Percentiles rank a stretch among this genome's conserved stretches.
Evolutionary conservation across 768 basidiomycete genomes (phyloP).

Genomic region (Dioszegia hungarica): DNA sequence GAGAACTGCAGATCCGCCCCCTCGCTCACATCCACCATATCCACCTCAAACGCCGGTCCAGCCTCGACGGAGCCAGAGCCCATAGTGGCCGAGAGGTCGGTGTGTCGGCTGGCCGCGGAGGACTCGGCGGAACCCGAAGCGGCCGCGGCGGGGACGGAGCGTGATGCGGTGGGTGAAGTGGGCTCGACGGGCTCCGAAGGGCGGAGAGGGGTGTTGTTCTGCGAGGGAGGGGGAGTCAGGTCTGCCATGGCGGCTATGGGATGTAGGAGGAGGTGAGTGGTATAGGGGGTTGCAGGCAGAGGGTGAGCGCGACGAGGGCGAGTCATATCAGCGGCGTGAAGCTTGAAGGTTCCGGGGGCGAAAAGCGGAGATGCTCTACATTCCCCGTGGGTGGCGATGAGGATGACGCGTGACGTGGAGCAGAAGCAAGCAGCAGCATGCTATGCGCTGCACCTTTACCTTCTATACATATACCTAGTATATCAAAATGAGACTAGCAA

Average conservation of each 20-base stretch:
- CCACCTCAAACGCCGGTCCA: background rate
- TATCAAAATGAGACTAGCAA: conserved; percentile 26
- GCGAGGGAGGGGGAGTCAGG: conserved; percentile 28
- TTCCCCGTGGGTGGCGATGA: too few species aligned
- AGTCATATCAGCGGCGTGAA: too few species aligned
- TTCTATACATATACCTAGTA: background rate
- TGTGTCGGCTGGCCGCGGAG: too few species aligned
- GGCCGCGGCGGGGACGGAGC: background rate
- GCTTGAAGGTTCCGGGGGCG: too few species aligned
- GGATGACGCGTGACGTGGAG: background rate
- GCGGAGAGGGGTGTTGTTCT: conserved; percentile 22
- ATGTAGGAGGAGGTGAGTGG: background rate
- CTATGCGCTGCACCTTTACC: background rate
- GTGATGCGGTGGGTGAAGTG: background rate
- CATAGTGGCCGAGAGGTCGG: too few species aligned
- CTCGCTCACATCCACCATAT: background rate
- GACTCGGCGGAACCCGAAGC: too few species aligned
- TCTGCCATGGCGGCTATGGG: conserved; percentile 16
- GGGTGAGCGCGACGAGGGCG: background rate
- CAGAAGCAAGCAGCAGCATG: background rate
- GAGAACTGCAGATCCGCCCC: background rate
- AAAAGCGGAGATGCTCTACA: too few species aligned
- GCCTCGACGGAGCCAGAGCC: too few species aligned
- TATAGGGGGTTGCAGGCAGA: background rate
- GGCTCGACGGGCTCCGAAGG: background rate